phyloP scores from a whole-genome alignment of 140 eudicot species.

The Anethum foeniculum region DNA sequence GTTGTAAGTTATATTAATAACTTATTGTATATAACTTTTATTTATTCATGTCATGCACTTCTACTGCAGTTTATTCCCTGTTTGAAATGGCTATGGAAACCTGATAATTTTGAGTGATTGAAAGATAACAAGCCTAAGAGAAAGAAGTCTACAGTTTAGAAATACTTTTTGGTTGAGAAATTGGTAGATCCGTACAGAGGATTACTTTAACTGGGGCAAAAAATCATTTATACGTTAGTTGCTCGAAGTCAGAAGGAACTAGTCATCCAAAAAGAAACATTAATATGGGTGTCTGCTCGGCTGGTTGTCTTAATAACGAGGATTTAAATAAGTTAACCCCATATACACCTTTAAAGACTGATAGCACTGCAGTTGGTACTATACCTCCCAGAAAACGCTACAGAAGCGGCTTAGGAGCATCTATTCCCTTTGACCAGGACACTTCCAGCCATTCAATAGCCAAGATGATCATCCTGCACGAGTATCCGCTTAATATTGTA shows the following conservation, averaged over 20 bases:
- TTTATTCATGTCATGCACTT: background rate
- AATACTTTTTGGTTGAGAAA: slow-evolving; percentile 18
- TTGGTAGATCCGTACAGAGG: background rate
- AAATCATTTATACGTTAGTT: background rate
- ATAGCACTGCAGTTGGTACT: background rate
- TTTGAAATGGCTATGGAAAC: slow-evolving; percentile 38
- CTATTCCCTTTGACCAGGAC: slow-evolving; percentile 31
- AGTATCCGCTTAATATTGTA: slow-evolving; percentile 56
- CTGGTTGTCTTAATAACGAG: background rate
- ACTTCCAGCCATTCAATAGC: slow-evolving; percentile 41
- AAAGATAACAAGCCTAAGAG: slow-evolving; percentile 22
- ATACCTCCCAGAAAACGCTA: background rate
- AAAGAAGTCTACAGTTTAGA: slow-evolving; percentile 30
- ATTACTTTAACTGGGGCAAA: background rate
- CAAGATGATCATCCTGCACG: slow-evolving; percentile 73
- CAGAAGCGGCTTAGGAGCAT: slow-evolving; percentile 21
- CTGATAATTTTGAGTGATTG: slow-evolving; percentile 15
- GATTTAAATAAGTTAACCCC: background rate
- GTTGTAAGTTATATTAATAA: background rate
- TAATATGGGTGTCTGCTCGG: slow-evolving; percentile 5
- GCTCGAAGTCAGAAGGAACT: background rate
- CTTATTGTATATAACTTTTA: background rate
- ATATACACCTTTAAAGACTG: slow-evolving; percentile 6
- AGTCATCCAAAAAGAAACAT: background rate
- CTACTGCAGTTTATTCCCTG: background rate